Base-by-base conservation (phyloP, 108 stramenopile species). In the Discostella pseudostelligera region DNA sequence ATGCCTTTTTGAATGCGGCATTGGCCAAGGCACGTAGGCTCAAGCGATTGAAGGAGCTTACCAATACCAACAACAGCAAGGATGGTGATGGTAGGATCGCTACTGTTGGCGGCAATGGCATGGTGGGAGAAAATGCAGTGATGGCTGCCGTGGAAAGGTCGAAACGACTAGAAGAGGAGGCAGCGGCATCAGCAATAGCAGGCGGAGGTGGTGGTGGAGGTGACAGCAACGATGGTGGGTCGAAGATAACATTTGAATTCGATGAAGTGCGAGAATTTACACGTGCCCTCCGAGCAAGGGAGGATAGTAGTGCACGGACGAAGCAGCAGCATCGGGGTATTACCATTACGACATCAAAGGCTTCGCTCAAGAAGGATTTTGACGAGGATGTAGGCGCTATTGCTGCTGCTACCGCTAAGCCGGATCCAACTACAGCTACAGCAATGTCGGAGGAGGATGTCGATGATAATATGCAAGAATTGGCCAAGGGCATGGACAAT, bases 221-320 rank as follows among this genome's bases (percentile, higher is more conserved):
- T 9, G 69, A 48, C 16, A 32, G 24, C 0, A 25, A 37, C 0
- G 36, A 17, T 12, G 26, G 47, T 2, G 39, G 16, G 14, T 72
- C 73, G 36, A 70, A 72, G 7, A 61, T 94, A 12, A 79, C 84
- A 10, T 93, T 93, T 80, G 81, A 85, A 45, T 76, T 83, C 26
- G 89, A 90, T 63, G 89, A 90, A 40, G 91, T 90, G 22, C 81
- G 81, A 39, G 94, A 95, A 53, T 95, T 95, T 56, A 83, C 93
- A 16, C 77, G 88, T 22, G 89, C 89, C 1, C 68, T 94, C 14
- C 78, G 83, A 39, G 87, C 88, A 6, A 85, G 88, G 21, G 64
- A 80, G 39, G 83, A 88, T 26, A n/a, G n/a, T n/a, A n/a, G n/a
- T n/a, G n/a, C n/a, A n/a, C 89, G 84, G 59, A 72, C 66, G 19